Base-by-base conservation (phyloP, 2,329 filamentous ascomycete genomes). In the Neonectria magnoliae region DNA sequence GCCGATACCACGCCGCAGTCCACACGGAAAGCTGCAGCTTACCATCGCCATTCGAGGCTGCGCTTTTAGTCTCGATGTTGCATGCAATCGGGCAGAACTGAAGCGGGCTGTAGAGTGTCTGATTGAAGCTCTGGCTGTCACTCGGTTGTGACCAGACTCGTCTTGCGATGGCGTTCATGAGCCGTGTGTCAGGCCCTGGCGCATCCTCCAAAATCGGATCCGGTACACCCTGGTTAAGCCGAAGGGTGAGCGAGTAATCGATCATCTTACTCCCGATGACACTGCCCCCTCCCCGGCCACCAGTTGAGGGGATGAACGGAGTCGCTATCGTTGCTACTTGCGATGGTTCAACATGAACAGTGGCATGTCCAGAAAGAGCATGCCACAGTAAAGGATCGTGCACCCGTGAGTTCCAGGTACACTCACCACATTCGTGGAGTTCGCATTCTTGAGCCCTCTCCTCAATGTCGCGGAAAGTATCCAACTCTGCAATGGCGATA, bases 191-290 rank as follows among this genome's bases (percentile, higher is more conserved):
- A 42, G 16, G 2, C n/a, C 6, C 13, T 50, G 27, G 20, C 1
- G 22, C 6, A 2, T 31, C 38, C 9, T 57, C 53, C n/a, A 4
- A 5, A 16, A 36, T 22, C 7, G 38, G 11, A 11, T 33, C 20
- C 20, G 61, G 61, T 9, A 8, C 18, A 5, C 61, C 55, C 5
- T 31, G 31, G 16, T 64, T 59, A 14, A 64, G 33, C 42, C 25
- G 31, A 5, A 64, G 33, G 4, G 41, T 44, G 4, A 64, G 36
- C 5, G 44, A 56, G 56, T 16, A 64, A 48, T 64, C 61, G 25
- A 60, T 45, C 56, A 64, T 60, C 27, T 64, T 60, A 42, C 20
- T 60, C 56, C 52, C 61, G 44, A 64, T 56, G 25, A 56, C 29
- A 47, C 36, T 47, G n/a, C 58, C 58, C 5, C 58, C 51, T 10